Base-by-base conservation (phyloP, 805 yeast species). In the Pichia exigua region DNA sequence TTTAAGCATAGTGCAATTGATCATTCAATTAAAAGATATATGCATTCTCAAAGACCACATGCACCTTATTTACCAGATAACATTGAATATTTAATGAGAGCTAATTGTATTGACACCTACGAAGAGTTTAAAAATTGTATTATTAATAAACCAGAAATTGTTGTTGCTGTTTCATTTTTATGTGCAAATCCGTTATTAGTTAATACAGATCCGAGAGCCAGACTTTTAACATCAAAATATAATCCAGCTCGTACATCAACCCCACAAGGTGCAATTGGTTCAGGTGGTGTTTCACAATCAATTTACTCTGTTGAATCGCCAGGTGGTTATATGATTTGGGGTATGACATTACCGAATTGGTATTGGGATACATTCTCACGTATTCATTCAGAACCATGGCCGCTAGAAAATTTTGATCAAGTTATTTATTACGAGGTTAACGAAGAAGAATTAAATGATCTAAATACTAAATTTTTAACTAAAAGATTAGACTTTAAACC, bases 311-410 rank as follows among this genome's bases (percentile, higher is more conserved):
- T 65, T 44, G 68, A 65, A 43, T 57, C 65, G 8, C 68, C 68
- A 12, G 69, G 68, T 50, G 68, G 68, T 22, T 65, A 65, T 42
- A 61, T 64, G 68, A 56, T 65, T 45, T 65, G 68, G 68, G 68
- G 69, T 47, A 61, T 51, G 64, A 60, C 65, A 5, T 54, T 57
- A 54, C 69, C 59, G 21, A 62, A 60, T 49, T 57, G 61, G 47
- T 62, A 63, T 44, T 68, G 72, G 72, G 65, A 67, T 46, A 66
- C 72, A 1, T 68, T 68, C 50, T 55, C 64, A 10, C 60, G 67
- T 49, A 47, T 63, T 17, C 56, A 52, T 30, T 55, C 54, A 5
- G 55, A 55, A 12, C 71, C 72, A 11, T 68, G 71, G 71, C 62
- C 67, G 24, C 60, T 66, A 45, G 58, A 61, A 35, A 60, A 59